Conservation (phyloP, 1,284 basidiomycete species). For the Serendipita sp. region DNA sequence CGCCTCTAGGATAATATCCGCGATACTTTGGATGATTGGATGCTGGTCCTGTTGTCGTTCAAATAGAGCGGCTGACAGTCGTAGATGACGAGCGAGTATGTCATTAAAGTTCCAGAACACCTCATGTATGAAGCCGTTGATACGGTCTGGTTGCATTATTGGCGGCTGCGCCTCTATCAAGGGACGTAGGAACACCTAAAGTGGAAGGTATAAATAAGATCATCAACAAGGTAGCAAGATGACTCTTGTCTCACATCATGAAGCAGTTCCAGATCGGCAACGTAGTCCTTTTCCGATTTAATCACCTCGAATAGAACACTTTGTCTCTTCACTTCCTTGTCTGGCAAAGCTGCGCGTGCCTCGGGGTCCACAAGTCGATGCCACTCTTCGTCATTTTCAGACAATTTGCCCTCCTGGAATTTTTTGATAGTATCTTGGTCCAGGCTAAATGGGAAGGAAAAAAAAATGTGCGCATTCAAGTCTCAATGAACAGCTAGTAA, state of each 20-base stretch:
- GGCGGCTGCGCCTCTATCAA: slow-evolving; percentile 39
- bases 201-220: slow-evolving; percentile 8
- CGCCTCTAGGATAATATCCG: slow-evolving; percentile 60
- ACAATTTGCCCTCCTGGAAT: slow-evolving; percentile 49
- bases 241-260: slow-evolving; percentile 34
- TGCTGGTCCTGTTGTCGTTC: slow-evolving; percentile 64
- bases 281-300: slow-evolving; percentile 70
- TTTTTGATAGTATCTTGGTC: slow-evolving; percentile 42
- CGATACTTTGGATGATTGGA: slow-evolving; percentile 59
- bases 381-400: slow-evolving; percentile 60
- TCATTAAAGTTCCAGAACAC: slow-evolving; percentile 63
- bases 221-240: neutral
- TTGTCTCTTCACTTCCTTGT: slow-evolving; percentile 62
- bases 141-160: slow-evolving; percentile 34
- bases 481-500: neutral
- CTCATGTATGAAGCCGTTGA: slow-evolving; percentile 46
- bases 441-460: neutral
- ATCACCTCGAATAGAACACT: slow-evolving; percentile 71
- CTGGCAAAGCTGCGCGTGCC: slow-evolving; percentile 51
- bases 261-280: slow-evolving; percentile 53
- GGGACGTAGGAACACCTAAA: slow-evolving; percentile 56
- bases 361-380: slow-evolving; percentile 53
- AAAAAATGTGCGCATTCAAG: too few species aligned
- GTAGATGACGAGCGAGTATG: slow-evolving; percentile 49
- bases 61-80: slow-evolving; percentile 52